phyloP scores from a whole-genome alignment of 805 yeast genomes.

The Blastobotrys terrestris region DNA sequence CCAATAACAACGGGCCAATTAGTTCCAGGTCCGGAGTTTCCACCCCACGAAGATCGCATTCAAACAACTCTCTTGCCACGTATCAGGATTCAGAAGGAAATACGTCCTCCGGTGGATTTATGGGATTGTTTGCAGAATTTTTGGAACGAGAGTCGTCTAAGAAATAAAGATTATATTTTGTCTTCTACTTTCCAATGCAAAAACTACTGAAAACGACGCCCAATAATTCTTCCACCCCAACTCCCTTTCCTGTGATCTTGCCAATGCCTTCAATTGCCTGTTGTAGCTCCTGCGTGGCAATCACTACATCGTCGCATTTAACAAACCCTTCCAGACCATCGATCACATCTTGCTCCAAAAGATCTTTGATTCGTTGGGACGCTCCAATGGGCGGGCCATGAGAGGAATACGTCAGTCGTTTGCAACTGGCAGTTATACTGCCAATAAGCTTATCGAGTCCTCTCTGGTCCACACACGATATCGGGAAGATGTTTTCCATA shows the following conservation, averaged over 20 bases:
- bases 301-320: constrained; percentile 53
- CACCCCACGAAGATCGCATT: constrained; percentile 14
- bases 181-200: constrained; percentile 77
- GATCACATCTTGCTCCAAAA: constrained; percentile 68
- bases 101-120: constrained; percentile 27
- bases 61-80: constrained; percentile 10
- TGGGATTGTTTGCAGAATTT: constrained; percentile 35
- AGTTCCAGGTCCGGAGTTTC: neutral
- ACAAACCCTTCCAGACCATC: constrained; percentile 66
- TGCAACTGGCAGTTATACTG: constrained; percentile 41
- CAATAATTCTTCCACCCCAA: constrained; percentile 84
- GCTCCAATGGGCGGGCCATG: constrained; percentile 56
- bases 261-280: constrained; percentile 83
- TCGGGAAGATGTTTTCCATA: constrained; percentile 13
- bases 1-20: constrained; percentile 1
- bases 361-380: constrained; percentile 70
- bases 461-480: constrained; percentile 55
- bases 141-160: constrained; percentile 27
- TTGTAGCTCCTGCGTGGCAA: constrained; percentile 71
- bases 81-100: constrained; percentile 1
- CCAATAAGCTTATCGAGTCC: constrained; percentile 51
- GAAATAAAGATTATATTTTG: neutral
- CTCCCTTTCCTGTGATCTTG: constrained; percentile 80
- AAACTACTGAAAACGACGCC: constrained; percentile 89
- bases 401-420: constrained; percentile 40